Evolutionary conservation across 345 rosid species (phyloP).

Genomic region (Eucalyptus cloeziana): DNA sequence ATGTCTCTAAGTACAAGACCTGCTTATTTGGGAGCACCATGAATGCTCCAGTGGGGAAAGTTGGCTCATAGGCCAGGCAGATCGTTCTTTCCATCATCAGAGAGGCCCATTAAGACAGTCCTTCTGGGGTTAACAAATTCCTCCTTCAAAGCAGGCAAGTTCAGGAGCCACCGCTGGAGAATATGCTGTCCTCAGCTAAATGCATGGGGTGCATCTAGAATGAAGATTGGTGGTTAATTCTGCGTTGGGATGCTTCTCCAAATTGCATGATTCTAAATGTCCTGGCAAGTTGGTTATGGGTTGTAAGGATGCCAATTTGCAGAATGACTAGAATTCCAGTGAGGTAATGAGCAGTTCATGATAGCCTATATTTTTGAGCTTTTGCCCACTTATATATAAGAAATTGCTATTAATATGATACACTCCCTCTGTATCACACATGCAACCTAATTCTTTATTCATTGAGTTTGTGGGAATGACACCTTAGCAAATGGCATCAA

Average conservation of each 20-base stretch:
- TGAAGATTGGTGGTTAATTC: not conserved
- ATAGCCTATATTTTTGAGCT: not conserved
- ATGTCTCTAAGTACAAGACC: not conserved
- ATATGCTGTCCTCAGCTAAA: not conserved
- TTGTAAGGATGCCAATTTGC: not conserved
- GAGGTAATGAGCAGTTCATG: not conserved
- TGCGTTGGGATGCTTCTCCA: not conserved
- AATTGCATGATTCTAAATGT: not conserved
- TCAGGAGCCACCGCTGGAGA: not conserved
- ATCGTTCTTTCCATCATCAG: not conserved
- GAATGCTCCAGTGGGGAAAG: not conserved
- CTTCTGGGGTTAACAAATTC: not conserved
- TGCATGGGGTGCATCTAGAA: not conserved
- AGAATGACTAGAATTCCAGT: not conserved
- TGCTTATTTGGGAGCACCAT: not conserved
- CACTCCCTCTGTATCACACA: not conserved
- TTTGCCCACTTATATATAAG: not conserved
- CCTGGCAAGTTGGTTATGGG: not conserved
- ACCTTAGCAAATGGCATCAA: not conserved
- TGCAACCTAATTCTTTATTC: not conserved
- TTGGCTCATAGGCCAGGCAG: not conserved
- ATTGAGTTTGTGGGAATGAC: not conserved
- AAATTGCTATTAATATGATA: not conserved
- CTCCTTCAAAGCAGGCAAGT: not conserved
- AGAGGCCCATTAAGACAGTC: not conserved